Evolutionary conservation across 148 eudicot species (phyloP), one percentile per base, ranked within the genome.

Genomic region (Mesembryanthemum crystallinum): DNA sequence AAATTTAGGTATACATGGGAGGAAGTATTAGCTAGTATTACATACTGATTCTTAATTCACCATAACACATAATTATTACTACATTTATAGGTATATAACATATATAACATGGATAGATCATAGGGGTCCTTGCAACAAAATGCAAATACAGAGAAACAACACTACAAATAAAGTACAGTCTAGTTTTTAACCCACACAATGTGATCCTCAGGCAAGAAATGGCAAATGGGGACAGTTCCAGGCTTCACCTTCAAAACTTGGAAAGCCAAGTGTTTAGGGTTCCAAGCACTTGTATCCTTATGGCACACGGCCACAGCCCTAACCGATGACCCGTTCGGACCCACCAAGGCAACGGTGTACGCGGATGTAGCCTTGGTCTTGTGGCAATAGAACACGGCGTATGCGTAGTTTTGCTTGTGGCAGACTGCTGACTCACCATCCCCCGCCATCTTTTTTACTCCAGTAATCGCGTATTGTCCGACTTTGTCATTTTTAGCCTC

Each of bases 301-400:
- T 89, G 97, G 64, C 97, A 92, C 25, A 89, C 83, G 1, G 87
- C 89, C 39, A 81, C 87, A 1, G 87, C 90, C 63, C 79, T 76
- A 11, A 75, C 88, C 64, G 54, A 80, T 21, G 75, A 76, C 6
- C 91, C 93, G 18, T 82, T 76, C 0, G 27, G 71, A 0, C 83
- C 86, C 24, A 25, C 74, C 76, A 91, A n/a, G 3, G 82, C 65
- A 29, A 88, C 82, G 74, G 55, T 47, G 30, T 88, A 86, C 0
- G 91, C 84, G 20, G 77, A 82, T 33, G 90, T 84, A 15, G 43
- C 59, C 42, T n/a, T 71, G 17, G 82, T 75, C 70, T 76, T 82
- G 66, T 92, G 94, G 63, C 94, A 91, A 47, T 90, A 88, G 65
- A 87, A 88, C 75, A 92, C 91, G 0, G 91, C 87, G 45, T 90